A percentile compares a stretch with the other conserved stretches of the same genome.
These are phyloP conservation scores for Trichoderma sp. DNA, from an alignment of 2,329 filamentous ascomycete genomes.

Conservation along the genomic window DNA sequence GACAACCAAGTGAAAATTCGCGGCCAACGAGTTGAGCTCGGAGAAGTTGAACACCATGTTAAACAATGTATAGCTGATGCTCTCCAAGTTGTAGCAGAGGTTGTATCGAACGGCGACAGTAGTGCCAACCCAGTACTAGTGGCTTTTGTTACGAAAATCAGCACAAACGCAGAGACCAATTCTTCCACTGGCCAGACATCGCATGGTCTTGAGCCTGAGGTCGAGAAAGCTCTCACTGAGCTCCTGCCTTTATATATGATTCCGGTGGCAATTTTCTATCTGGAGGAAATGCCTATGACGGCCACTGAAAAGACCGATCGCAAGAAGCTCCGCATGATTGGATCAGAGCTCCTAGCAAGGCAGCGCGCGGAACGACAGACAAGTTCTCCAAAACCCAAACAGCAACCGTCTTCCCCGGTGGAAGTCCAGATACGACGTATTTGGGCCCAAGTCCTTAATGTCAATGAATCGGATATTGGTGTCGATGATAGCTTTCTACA, in stretches of 20 bases:
- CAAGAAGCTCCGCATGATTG: conserved; percentile 8
- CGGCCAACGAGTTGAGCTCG: conserved; percentile 27
- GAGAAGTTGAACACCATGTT: conserved; percentile 17
- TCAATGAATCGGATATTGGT: too few relatives aligned
- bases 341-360: conserved; percentile 13
- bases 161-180: too few relatives aligned
- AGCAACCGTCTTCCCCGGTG: too few relatives aligned
- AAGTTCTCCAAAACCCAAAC: too few relatives aligned
- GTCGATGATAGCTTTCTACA: too few relatives aligned
- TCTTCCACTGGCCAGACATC: too few relatives aligned
- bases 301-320: conserved; percentile 18
- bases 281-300: conserved; percentile 14
- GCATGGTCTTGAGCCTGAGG: too few relatives aligned
- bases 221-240: too few relatives aligned
- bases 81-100: neutral
- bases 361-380: conserved; percentile 37
- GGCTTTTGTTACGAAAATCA: too few relatives aligned
- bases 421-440: too few relatives aligned
- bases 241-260: neutral
- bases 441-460: too few relatives aligned
- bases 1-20: conserved; percentile 32
- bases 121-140: too few relatives aligned
- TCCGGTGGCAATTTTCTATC: neutral
- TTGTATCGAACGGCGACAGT: conserved; percentile 7
- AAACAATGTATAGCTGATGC: neutral